phyloP scores from a whole-genome alignment of 2,329 filamentous ascomycete genomes.

The Nannizziopsis barbatae region DNA sequence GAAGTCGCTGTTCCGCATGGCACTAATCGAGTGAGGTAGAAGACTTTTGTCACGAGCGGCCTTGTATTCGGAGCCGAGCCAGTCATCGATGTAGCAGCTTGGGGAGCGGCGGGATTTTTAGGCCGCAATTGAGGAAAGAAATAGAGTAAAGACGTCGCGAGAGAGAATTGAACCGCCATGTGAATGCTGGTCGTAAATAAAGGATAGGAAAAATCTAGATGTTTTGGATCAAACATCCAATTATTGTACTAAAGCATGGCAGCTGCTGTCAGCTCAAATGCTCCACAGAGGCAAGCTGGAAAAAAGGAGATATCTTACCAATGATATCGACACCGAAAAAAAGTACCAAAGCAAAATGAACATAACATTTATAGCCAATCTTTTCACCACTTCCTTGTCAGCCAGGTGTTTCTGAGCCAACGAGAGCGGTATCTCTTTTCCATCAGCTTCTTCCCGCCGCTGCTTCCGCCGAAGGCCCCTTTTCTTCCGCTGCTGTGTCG shows the following conservation, averaged over 20 bases:
- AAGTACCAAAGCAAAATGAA: conserved; percentile 81
- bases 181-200: conserved; percentile 91
- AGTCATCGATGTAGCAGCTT: conserved; percentile 14
- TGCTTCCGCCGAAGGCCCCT: conserved; percentile 56
- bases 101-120: conserved; percentile 11
- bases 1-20: conserved; percentile 89
- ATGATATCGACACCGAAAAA: conserved; percentile 85
- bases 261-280: not conserved
- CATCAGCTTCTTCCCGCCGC: conserved; percentile 38
- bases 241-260: conserved; percentile 72
- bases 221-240: conserved; percentile 91
- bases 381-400: conserved; percentile 59
- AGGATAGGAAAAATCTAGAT: conserved; percentile 84
- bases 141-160: conserved; percentile 67
- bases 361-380: conserved; percentile 60
- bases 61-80: conserved; percentile 33
- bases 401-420: conserved; percentile 59
- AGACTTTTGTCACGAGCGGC: conserved; percentile 49
- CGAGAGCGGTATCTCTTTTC: conserved; percentile 44
- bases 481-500: conserved; percentile 54
- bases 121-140: conserved; percentile 75
- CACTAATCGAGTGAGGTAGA: conserved; percentile 83
- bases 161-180: conserved; percentile 85
- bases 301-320: conserved; percentile 48
- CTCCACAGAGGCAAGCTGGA: not conserved